Conservation (phyloP, 2,329 filamentous ascomycete genomes). For the Fusarium acutatum region DNA sequence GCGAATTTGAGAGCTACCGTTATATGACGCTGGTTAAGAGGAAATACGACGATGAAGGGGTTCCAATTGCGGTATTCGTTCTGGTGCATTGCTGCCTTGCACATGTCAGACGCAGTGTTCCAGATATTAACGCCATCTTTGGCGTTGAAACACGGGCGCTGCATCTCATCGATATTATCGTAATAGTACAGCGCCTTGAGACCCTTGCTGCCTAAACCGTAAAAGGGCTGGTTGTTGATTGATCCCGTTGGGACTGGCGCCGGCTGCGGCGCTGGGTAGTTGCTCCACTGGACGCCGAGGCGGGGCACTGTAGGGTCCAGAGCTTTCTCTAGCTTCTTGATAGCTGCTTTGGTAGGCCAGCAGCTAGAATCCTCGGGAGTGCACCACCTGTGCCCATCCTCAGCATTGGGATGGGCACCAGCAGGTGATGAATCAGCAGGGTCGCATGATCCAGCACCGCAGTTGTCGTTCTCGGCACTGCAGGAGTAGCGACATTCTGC, state of each 20-base stretch:
- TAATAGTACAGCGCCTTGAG: neutral
- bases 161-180: neutral
- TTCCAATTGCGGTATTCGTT: constrained; percentile 3
- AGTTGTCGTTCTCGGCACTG: neutral
- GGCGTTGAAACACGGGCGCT: neutral
- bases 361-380: neutral
- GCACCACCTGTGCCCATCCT: neutral
- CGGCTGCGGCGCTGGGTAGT: neutral
- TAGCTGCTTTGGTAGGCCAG: neutral
- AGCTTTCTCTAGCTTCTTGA: neutral
- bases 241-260: neutral
- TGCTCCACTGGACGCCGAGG: neutral
- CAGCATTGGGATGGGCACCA: no score
- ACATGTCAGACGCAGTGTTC: neutral
- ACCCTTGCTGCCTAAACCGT: neutral
- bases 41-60: neutral
- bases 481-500: neutral
- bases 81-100: neutral
- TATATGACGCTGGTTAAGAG: neutral
- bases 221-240: neutral
- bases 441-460: neutral
- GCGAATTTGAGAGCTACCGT: neutral
- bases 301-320: neutral
- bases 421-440: neutral
- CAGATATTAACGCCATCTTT: neutral